phyloP scores from a whole-genome alignment of 2,329 filamentous ascomycete genomes.

The Cladosporium sp. region DNA sequence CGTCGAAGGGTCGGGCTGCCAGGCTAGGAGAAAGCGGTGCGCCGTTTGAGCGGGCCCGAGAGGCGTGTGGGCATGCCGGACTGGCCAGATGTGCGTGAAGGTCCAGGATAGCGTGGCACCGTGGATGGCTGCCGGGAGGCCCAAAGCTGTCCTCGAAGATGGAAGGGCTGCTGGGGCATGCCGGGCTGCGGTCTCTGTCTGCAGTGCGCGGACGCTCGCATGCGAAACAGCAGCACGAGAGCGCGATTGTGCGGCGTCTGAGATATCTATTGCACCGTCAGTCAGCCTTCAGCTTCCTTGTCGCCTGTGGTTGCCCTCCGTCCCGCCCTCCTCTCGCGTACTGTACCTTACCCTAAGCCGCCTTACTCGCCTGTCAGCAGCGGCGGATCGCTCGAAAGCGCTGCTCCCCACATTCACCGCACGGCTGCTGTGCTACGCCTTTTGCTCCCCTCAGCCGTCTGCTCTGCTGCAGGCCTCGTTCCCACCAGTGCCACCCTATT shows the following conservation, averaged over 20 bases:
- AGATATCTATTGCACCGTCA: neutral
- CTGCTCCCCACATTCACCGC: constrained; percentile 1
- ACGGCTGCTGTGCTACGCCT: neutral
- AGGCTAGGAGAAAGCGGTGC: constrained; percentile 3
- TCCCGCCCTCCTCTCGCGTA: too few species aligned
- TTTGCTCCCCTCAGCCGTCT: constrained; percentile 6
- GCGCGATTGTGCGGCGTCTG: too few species aligned
- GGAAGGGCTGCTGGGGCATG: neutral
- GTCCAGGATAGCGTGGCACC: too few species aligned
- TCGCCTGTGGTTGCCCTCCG: neutral
- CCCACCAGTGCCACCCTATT: neutral
- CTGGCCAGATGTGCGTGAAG: too few species aligned
- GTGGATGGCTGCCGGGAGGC: too few species aligned
- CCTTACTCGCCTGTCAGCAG: neutral
- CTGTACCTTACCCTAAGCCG: too few species aligned
- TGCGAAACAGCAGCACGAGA: neutral
- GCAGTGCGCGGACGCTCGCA: neutral
- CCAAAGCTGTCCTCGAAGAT: too few species aligned
- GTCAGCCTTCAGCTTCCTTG: neutral
- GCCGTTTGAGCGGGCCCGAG: neutral
- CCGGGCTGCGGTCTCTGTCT: neutral
- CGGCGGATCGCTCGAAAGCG: neutral
- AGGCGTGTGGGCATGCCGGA: neutral
- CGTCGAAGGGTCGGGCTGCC: neutral
- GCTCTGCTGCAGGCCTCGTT: constrained; percentile 9